Evolutionary conservation across 1,284 basidiomycete genomes (phyloP).

Genomic region (Marasmius oreades): DNA sequence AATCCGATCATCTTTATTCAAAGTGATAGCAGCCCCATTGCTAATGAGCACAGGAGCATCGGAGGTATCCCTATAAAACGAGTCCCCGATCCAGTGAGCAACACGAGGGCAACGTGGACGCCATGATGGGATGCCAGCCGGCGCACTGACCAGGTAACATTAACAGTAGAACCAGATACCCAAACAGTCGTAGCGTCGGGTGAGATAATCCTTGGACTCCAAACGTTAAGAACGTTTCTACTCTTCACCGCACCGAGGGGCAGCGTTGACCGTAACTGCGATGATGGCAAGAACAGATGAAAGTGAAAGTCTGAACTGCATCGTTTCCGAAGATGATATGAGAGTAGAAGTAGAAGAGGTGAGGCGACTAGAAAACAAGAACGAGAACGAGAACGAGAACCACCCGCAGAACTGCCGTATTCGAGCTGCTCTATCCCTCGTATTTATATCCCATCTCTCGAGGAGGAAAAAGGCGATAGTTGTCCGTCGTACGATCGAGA

Average conservation of each 20-base stretch:
- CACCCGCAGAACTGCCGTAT: too few species aligned
- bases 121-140: too few species aligned
- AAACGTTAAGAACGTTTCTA: slow-evolving; percentile 1
- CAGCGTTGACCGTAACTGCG: background rate
- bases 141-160: slow-evolving; percentile 14
- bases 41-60: slow-evolving; percentile 9
- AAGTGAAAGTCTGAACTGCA: slow-evolving; percentile 2
- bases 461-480: background rate
- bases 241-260: background rate
- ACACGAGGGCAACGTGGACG: too few species aligned
- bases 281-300: background rate
- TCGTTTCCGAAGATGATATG: background rate
- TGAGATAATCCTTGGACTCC: slow-evolving; percentile 9
- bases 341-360: background rate
- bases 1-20: background rate
- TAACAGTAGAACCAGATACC: slow-evolving; percentile 6
- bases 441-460: background rate
- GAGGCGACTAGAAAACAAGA: background rate
- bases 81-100: background rate
- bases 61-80: slow-evolving; percentile 8
- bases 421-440: background rate
- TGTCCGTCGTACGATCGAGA: background rate
- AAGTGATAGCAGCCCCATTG: background rate
- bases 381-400: too few species aligned
- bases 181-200: slow-evolving; percentile 9